Evolutionary conservation across 495 filamentous ascomycete species (phyloP), one percentile per base, ranked within the genome.

Genomic region (Trichoderma orchidacearum): DNA sequence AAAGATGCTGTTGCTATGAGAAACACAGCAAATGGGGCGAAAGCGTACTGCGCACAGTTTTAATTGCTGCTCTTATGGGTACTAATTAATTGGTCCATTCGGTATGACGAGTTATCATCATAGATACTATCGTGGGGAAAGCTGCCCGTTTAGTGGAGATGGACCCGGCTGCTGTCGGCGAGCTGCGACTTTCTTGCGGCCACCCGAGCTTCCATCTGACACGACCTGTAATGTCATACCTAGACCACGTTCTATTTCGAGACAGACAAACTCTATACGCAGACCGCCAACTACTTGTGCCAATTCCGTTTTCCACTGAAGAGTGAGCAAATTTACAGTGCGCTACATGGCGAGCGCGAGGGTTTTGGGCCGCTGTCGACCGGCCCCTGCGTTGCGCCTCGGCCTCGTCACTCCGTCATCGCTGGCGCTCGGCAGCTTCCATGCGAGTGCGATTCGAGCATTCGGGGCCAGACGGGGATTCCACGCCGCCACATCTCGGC

Each of bases 401-500:
- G 17, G 36, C 17, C n/a, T 21, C 15, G 21, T 48, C 21, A 23
- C 41, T 23, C 41, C 9, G 41, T 23, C 41, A 48, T 27, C 12
- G 21, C 41, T 23, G n/a, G 18, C 41, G 11, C 21, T 48, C 41
- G 11, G 4, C 41, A 25, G 41, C 41, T 27, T 48, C 41, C 11
- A 23, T 11, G 41, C 7, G 18, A 48, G 41, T 23, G 41, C 41
- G 5, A 27, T 23, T 48, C 41, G 41, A 27, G 21, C 21, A 17
- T 25, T 18, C 41, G 11, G 18, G 8, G 17, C 3, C 18, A 48
- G 21, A 23, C 41, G 41, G 21, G 8, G 41, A 25, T 48, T 48
- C 9, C 41, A 48, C 13, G 41, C 21, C 4, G 21, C 41, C 31
- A 41, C 21, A 61, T 64, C 60, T 59, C 62, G 54, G 13, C 60